Base-by-base conservation (phyloP, 2,329 filamentous ascomycete species). In the Colletotrichum simmondsii region DNA sequence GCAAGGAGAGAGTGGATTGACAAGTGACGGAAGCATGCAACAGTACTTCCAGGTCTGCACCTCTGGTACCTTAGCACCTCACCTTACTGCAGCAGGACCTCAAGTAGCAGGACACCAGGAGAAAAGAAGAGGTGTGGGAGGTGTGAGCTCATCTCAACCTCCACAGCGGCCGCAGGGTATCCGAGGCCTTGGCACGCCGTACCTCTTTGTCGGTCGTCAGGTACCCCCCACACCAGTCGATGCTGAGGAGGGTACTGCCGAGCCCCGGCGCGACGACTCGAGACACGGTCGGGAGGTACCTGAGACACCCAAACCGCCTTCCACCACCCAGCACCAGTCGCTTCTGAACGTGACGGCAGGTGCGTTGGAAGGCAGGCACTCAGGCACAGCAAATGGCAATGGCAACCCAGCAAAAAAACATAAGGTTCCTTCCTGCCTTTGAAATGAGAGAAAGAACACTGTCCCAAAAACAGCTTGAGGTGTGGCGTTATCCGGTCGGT, bases 1-100 rank as follows among this genome's bases (percentile, higher is more conserved):
- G 22, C 54, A 49, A 57, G 61, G 66, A 37, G 66, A 37, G 49
- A 30, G 60, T 67, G 60, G 37, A 71, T 68, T 71, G 71, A 71
- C 58, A 71, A 73, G 67, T 73, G 71, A 73, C 67, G 71, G 67
- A 71, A 61, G 67, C 71, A 73, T 71, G 71, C 65, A 71, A 71
- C 60, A 57, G 37, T 16, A 37, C 37, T 14, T 42, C 37, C 37
- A 42, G 16, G 37, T 42, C 37, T 42, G 37, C 37, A 42, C 37
- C 16, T 42, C 37, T 42, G 37, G 37, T 42, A 42, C 37, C 37
- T 42, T 3, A 65, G n/a, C n/a, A 35, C 32, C 5, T 35, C 32
- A 35, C 32, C 32, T 2, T 35, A 35, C 32, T 35, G 11, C 32
- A 35, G 32, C 32, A 35, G 11, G 10, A 12, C 32, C 32, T 35